phyloP scores from a whole-genome alignment of 2,329 filamentous ascomycete genomes.

The Coniochaeta prunicola region DNA sequence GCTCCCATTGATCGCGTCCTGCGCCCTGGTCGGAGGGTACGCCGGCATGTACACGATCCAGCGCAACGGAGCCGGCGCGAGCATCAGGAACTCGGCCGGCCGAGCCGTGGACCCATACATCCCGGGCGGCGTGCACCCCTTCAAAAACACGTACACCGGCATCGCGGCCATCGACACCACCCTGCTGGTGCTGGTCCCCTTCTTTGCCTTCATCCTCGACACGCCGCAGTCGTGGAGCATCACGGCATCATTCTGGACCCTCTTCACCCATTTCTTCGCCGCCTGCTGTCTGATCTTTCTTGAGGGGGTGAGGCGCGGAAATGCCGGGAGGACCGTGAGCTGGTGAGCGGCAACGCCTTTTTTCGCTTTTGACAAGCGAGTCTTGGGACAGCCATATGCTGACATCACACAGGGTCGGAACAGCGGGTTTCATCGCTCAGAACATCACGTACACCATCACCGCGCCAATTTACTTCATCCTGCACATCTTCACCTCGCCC shows the following conservation, averaged over 20 bases:
- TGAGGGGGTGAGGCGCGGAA: slow-evolving; percentile 12
- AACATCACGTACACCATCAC: slow-evolving; percentile 10
- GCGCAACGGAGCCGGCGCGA: background rate
- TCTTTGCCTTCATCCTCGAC: slow-evolving; percentile 10
- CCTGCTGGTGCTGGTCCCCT: slow-evolving; percentile 3
- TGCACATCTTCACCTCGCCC: slow-evolving; percentile 13
- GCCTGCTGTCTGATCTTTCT: slow-evolving; percentile 10
- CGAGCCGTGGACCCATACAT: slow-evolving; percentile 4
- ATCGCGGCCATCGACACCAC: slow-evolving; percentile 6
- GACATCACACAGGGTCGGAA: slow-evolving; percentile 10
- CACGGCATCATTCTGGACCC: slow-evolving; percentile 6
- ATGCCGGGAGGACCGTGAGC: slow-evolving; percentile 9
- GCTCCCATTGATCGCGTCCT: slow-evolving; percentile 2
- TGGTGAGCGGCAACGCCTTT: slow-evolving; percentile 7
- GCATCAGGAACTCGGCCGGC: slow-evolving; percentile 1
- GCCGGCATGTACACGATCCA: background rate
- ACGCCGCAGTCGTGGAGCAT: slow-evolving; percentile 8
- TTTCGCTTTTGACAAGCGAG: background rate
- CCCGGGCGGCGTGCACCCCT: slow-evolving; percentile 6
- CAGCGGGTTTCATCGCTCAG: slow-evolving; percentile 12
- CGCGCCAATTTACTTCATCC: slow-evolving; percentile 11
- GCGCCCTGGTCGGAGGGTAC: slow-evolving; percentile 8
- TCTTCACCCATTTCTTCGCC: slow-evolving; percentile 10
- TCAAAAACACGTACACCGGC: slow-evolving; percentile 8
- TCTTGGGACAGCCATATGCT: background rate